Base-by-base conservation (phyloP, 2,329 filamentous ascomycete species). In the Leptographium radiaticola region DNA sequence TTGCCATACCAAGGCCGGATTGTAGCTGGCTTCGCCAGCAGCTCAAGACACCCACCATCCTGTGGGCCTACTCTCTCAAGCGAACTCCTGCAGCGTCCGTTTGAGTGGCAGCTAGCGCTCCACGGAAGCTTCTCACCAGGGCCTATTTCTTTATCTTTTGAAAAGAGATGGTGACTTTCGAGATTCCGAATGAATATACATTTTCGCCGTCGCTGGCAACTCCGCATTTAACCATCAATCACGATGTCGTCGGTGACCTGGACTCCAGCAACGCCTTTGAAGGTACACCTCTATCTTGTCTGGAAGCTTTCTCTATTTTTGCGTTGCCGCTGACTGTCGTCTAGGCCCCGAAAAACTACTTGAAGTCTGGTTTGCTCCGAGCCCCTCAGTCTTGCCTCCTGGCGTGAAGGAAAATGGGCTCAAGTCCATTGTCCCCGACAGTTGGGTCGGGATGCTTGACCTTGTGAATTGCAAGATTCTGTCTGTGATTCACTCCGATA, bases 381-480 rank as follows among this genome's bases (percentile, higher is more conserved):
- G 86, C 63, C 78, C 89, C 51, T 75, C 80, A 59, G 76, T 83
- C 57, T 77, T 95, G 42, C 86, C 89, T 18, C 72, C 81, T 5
- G 79, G 82, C 52, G 83, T 83, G 54, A 80, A 82, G 59, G 81
- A 84, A 18, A 75, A 81, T 66, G 93, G 93, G 31, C 74, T 98
- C 66, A 97, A 97, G 75, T 81, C 83, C 9, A 89, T 98, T 38
- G 75, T 85, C 18, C 77, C 83, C 55, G 87, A 95, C 52, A 83
- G 81, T 51, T 98, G 93, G 93, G 94, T 94, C 69, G 84, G 83
- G 56, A 96, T 98, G 93, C 80, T 98, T 56, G 93, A 98, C 67
- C 79, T 96, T 65, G 93, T 98, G 71, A 95, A 96, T 68, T 98
- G 93, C 83, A 93, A 98, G 74, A 89, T 98, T 53, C 77, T 98